A percentile compares a stretch with the other conserved stretches of the same genome.
Conservation (phyloP, 306 rosid genomes). For the Mimosa bimucronata region DNA sequence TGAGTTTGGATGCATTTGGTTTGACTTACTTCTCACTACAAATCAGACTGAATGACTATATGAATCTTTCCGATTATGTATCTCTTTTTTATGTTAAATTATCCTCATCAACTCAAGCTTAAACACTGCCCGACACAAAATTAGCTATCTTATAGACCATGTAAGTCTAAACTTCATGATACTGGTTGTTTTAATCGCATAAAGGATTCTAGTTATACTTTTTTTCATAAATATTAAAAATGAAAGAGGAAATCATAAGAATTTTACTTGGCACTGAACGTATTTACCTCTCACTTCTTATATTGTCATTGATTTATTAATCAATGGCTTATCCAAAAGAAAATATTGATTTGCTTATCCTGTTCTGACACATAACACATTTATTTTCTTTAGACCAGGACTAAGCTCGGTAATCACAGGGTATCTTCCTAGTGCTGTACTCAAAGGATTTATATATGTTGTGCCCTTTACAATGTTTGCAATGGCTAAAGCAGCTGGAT, state of each 20-base stretch:
- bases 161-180: neutral
- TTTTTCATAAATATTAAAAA: neutral
- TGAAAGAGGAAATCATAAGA: neutral
- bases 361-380: slow-evolving; percentile 30
- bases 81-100: neutral
- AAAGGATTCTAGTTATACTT: neutral
- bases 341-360: slow-evolving; percentile 29
- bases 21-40: neutral
- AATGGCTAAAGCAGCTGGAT: slow-evolving; percentile 85
- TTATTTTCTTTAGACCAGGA: slow-evolving; percentile 71
- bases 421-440: slow-evolving; percentile 85
- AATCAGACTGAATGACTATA: neutral
- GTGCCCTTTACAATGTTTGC: slow-evolving; percentile 89
- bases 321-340: neutral
- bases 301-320: neutral
- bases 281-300: neutral
- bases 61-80: neutral
- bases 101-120: neutral
- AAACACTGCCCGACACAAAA: neutral
- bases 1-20: neutral
- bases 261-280: neutral
- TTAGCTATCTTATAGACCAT: neutral
- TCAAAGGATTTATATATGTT: slow-evolving; percentile 73
- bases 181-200: neutral
- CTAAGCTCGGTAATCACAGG: slow-evolving; percentile 86